Conservation (phyloP, 2,329 filamentous ascomycete genomes). For the Polychaeton citri region DNA sequence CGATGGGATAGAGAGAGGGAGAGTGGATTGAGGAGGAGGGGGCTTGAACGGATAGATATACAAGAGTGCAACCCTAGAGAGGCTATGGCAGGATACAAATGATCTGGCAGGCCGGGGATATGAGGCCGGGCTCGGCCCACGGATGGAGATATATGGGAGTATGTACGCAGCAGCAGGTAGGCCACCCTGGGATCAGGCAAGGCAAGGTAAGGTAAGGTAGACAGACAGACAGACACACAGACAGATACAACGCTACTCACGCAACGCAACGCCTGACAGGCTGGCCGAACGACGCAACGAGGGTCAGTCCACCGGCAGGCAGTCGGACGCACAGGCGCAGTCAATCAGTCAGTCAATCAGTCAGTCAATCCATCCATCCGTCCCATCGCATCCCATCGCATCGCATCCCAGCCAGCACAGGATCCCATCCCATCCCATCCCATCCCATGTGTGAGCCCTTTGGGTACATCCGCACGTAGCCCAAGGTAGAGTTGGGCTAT, state of each 20-base stretch:
- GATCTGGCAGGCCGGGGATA: not conserved
- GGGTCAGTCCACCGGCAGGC: not conserved
- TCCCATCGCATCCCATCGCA: no score
- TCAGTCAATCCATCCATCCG: no score
- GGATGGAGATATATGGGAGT: not conserved
- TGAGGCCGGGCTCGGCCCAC: not conserved
- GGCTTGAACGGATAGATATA: no score
- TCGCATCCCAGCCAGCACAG: no score
- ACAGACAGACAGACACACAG: not conserved
- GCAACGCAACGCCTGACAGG: not conserved
- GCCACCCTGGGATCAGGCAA: no score
- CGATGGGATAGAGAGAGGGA: not conserved
- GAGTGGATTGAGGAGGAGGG: no score
- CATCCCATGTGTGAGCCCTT: no score
- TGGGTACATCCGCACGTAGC: not conserved
- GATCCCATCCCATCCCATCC: no score
- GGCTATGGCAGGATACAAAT: not conserved
- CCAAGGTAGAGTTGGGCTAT: not conserved
- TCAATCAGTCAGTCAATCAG: no score
- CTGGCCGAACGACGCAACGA: not conserved
- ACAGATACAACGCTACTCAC: not conserved
- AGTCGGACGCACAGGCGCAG: not conserved
- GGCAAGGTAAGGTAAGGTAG: no score
- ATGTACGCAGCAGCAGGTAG: not conserved
- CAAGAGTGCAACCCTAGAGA: no score